Conservation (phyloP, 1,284 basidiomycete species). For the Trametes pubescens region DNA sequence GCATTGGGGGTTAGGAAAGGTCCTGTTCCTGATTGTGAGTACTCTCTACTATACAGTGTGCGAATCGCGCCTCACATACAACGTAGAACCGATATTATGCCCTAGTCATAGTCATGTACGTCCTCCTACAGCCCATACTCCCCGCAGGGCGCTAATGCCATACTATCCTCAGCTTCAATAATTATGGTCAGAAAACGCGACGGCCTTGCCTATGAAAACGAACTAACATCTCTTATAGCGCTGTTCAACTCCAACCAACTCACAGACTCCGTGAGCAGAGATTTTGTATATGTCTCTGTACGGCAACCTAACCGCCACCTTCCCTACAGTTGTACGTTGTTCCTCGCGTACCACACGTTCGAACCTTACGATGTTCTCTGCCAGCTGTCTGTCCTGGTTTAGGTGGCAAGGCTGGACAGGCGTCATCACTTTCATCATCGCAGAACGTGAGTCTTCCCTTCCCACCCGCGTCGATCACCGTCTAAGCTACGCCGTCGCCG, state of each 20-base stretch:
- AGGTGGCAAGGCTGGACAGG: constrained; percentile 69
- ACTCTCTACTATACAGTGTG: background rate
- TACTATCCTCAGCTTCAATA: constrained; percentile 52
- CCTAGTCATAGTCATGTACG: constrained; percentile 57
- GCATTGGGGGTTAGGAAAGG: constrained; percentile 59
- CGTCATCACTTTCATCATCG: constrained; percentile 57
- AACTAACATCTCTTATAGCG: constrained; percentile 34
- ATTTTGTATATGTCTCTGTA: background rate
- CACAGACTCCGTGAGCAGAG: constrained; percentile 42
- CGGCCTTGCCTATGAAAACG: constrained; percentile 5
- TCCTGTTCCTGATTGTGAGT: constrained; percentile 58
- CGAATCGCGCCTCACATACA: background rate
- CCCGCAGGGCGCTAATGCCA: background rate
- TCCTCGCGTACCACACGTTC: background rate
- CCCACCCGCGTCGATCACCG: background rate
- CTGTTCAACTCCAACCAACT: constrained; percentile 44
- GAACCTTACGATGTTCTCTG: background rate
- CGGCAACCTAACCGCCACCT: background rate
- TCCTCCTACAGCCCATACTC: constrained; percentile 9
- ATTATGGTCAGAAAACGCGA: constrained; percentile 50
- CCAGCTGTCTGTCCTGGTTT: constrained; percentile 47
- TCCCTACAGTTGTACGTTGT: constrained; percentile 44
- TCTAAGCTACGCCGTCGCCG: background rate
- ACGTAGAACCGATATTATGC: constrained; percentile 64
- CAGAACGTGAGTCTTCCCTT: constrained; percentile 52